These are phyloP conservation scores for Dendrostoma leiphaemia DNA, from an alignment of 2,329 filamentous ascomycete species.

Conservation along the genomic window DNA sequence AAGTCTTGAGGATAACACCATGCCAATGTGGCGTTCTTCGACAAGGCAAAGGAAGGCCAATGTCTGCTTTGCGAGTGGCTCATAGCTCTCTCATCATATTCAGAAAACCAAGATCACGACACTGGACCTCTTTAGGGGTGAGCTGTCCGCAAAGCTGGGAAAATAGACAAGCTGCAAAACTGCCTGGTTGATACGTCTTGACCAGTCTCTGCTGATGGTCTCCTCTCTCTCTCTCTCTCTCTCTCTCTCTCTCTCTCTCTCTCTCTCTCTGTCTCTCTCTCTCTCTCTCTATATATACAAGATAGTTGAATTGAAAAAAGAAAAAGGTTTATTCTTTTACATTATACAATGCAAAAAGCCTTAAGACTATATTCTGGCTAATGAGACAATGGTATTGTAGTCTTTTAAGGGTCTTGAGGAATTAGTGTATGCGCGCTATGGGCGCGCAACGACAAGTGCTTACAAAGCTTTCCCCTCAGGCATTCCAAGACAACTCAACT, in stretches of 20 bases:
- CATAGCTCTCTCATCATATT: not conserved
- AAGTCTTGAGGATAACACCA: not conserved
- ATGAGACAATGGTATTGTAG: too few species aligned
- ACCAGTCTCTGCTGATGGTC: not conserved
- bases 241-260: too few species aligned
- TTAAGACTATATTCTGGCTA: too few species aligned
- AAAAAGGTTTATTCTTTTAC: too few species aligned
- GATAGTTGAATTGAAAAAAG: too few species aligned
- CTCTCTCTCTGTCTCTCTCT: too few species aligned
- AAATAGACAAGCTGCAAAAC: not conserved
- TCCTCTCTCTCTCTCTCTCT: not conserved
- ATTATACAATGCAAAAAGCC: too few species aligned
- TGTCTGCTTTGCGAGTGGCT: not conserved
- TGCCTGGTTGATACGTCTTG: not conserved
- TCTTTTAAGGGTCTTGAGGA: not conserved
- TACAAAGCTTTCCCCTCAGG: not conserved
- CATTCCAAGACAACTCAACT: not conserved
- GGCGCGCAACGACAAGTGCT: not conserved
- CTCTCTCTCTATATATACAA: too few species aligned
- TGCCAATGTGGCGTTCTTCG: not conserved
- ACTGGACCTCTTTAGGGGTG: not conserved
- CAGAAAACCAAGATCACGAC: not conserved
- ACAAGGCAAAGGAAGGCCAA: not conserved
- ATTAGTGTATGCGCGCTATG: too few species aligned
- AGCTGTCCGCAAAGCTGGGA: not conserved